phyloP scores from a whole-genome alignment of 371 early-diverging fungal genomes.

The Lichtheimia ornata region DNA sequence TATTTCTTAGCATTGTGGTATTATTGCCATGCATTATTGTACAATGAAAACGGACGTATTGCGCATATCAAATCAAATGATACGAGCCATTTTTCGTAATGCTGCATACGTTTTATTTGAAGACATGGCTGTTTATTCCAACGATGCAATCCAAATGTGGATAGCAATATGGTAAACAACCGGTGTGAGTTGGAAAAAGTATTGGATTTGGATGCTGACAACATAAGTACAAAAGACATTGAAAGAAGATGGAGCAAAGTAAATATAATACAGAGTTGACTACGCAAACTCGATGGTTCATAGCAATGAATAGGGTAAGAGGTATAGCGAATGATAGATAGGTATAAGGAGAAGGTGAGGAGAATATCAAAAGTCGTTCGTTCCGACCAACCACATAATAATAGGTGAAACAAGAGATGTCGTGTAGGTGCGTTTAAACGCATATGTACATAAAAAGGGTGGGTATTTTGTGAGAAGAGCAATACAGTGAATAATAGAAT shows the following conservation, averaged over 20 bases:
- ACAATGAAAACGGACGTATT: too few relatives aligned
- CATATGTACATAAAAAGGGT: slow-evolving; percentile 17
- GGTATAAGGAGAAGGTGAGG: neutral
- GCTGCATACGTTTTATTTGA: too few relatives aligned
- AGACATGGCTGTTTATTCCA: too few relatives aligned
- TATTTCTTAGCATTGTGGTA: too few relatives aligned
- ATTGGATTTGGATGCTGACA: too few relatives aligned
- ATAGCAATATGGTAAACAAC: neutral
- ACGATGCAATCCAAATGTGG: neutral
- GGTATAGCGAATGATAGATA: neutral
- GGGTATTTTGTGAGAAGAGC: too few relatives aligned
- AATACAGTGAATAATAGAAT: neutral
- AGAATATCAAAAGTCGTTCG: neutral
- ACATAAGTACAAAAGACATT: neutral
- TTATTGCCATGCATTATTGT: too few relatives aligned
- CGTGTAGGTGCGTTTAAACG: slow-evolving; percentile 11
- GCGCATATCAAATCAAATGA: too few relatives aligned
- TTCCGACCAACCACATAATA: slow-evolving; percentile 9
- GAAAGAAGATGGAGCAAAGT: slow-evolving; percentile 1
- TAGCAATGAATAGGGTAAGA: neutral
- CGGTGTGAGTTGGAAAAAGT: neutral
- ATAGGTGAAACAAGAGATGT: neutral
- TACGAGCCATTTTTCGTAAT: too few relatives aligned
- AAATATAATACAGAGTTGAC: slow-evolving; percentile 3
- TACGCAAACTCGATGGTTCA: neutral